phyloP scores from a whole-genome alignment of 768 basidiomycete genomes.

The Tylopilus sp. region DNA sequence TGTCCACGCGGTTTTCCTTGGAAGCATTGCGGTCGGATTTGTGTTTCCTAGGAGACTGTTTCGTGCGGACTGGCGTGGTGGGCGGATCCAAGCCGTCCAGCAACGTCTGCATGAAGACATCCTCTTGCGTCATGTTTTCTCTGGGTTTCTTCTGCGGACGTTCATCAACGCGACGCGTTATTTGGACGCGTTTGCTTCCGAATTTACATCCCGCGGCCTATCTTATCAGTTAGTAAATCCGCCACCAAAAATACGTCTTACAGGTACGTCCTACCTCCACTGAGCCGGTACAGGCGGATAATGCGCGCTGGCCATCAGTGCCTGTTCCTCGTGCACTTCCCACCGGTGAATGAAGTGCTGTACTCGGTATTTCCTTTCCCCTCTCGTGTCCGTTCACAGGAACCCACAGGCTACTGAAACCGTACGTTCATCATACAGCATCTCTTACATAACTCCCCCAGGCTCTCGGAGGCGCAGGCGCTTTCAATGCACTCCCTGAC shows the following conservation, averaged over 20 bases:
- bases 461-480: neutral
- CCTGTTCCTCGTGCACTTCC: neutral
- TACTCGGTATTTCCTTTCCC: neutral
- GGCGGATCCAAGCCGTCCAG: slow-evolving; percentile 50
- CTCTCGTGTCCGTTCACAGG: neutral
- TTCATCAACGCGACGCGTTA: slow-evolving; percentile 23
- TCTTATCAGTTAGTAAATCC: slow-evolving; percentile 4
- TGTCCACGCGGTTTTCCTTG: slow-evolving; percentile 9
- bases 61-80: slow-evolving; percentile 14
- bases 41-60: slow-evolving; percentile 24
- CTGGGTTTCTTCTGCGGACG: neutral
- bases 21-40: neutral
- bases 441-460: slow-evolving; percentile 14
- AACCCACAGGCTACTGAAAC: neutral
- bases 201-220: slow-evolving; percentile 8
- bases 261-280: neutral
- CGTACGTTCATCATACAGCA: slow-evolving; percentile 11
- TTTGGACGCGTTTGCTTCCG: slow-evolving; percentile 15
- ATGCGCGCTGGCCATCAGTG: neutral
- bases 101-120: slow-evolving; percentile 54
- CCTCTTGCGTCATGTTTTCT: slow-evolving; percentile 40
- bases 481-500: neutral
- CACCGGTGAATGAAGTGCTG: neutral
- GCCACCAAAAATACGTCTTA: neutral
- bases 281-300: neutral